These are phyloP conservation scores for Prunus padus DNA, from an alignment of 306 rosid species.

Conservation along the genomic window DNA sequence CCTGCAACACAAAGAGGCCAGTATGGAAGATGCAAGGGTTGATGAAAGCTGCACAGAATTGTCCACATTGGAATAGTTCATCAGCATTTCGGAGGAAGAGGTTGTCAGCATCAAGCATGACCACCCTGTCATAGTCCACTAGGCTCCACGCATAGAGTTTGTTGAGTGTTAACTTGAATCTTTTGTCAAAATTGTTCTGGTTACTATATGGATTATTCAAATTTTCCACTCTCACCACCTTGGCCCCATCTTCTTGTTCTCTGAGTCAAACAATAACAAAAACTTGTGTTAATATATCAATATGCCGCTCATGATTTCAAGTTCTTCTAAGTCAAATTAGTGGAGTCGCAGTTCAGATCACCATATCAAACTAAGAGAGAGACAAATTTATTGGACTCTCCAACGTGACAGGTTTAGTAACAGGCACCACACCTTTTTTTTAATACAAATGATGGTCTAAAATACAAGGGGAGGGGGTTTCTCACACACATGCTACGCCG, in stretches of 20 bases:
- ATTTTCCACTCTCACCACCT: constrained; percentile 78
- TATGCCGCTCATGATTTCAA: background rate
- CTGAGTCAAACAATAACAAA: constrained; percentile 32
- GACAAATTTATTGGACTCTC: background rate
- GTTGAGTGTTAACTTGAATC: constrained; percentile 75
- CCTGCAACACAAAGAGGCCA: constrained; percentile 87
- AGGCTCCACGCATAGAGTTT: constrained; percentile 89
- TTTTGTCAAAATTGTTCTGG: constrained; percentile 62
- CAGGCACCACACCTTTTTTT: too few relatives aligned
- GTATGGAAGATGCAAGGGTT: constrained; percentile 91
- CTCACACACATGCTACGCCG: too few relatives aligned
- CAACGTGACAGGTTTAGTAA: too few relatives aligned
- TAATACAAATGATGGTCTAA: too few relatives aligned
- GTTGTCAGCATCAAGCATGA: constrained; percentile 91
- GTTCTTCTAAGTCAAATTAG: background rate
- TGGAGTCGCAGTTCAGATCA: background rate
- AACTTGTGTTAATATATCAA: background rate
- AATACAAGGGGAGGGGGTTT: too few relatives aligned
- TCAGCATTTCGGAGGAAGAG: constrained; percentile 74
- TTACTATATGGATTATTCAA: constrained; percentile 70
- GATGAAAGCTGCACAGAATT: constrained; percentile 84
- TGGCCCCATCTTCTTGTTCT: constrained; percentile 83
- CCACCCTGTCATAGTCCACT: constrained; percentile 75
- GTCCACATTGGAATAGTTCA: constrained; percentile 85
- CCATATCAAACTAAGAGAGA: background rate